These are phyloP conservation scores for Metarhizium anisopliae DNA, from an alignment of 2,329 filamentous ascomycete genomes.

Conservation along the genomic window DNA sequence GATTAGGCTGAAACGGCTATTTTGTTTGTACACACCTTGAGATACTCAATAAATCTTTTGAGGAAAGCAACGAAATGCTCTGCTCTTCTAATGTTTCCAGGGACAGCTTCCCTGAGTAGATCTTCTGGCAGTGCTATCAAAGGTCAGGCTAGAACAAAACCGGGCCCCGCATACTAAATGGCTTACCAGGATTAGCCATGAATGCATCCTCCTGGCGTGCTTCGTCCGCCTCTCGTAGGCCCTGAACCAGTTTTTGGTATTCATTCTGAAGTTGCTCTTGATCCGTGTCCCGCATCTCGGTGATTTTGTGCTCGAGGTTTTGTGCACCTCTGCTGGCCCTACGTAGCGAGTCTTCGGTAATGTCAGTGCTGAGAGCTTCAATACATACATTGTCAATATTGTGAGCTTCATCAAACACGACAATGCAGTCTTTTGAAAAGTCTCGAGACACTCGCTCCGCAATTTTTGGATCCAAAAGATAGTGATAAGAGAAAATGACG, in stretches of 20 bases:
- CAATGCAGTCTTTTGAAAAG: conserved; percentile 94
- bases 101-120: conserved; percentile 87
- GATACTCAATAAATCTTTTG: conserved; percentile 93
- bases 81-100: conserved; percentile 89
- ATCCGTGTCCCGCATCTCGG: conserved; percentile 92
- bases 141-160: conserved; percentile 10
- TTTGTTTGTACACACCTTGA: conserved; percentile 47
- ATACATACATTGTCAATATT: conserved; percentile 99
- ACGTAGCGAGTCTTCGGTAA: conserved; percentile 88
- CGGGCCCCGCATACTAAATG: not conserved
- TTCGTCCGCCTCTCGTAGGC: conserved; percentile 78
- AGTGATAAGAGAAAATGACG: conserved; percentile 99
- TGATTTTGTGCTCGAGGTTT: conserved; percentile 84
- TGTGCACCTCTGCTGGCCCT: conserved; percentile 85
- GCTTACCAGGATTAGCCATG: conserved; percentile 75
- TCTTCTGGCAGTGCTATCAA: conserved; percentile 75
- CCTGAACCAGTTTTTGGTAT: conserved; percentile 91
- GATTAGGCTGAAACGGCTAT: not conserved
- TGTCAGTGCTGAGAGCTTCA: conserved; percentile 90
- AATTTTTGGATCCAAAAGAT: conserved; percentile 94
- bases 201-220: conserved; percentile 89
- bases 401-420: conserved; percentile 97
- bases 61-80: conserved; percentile 95
- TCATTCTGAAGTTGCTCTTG: conserved; percentile 90
- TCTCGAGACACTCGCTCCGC: conserved; percentile 92